phyloP scores from a whole-genome alignment of 768 basidiomycete genomes.

The Russula sp. region DNA sequence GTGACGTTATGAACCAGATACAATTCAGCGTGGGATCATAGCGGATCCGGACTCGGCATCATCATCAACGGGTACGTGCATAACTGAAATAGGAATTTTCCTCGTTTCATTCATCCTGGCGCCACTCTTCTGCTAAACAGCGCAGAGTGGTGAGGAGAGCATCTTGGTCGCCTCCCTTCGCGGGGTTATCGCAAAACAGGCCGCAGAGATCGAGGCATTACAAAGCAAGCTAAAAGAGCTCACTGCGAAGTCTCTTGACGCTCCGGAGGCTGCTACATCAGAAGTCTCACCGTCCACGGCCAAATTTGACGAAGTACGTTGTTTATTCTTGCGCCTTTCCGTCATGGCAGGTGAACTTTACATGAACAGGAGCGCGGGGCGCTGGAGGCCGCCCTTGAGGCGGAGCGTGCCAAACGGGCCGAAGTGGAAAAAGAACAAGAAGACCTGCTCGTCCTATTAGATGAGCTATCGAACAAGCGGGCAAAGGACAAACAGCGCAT shows the following conservation, averaged over 20 bases:
- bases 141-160: conserved; percentile 61
- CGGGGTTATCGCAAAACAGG: conserved; percentile 74
- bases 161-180: conserved; percentile 79
- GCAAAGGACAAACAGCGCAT: conserved; percentile 76
- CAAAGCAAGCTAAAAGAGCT: conserved; percentile 50
- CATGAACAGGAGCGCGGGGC: conserved; percentile 34
- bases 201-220: conserved; percentile 67
- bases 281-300: background rate
- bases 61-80: conserved; percentile 47
- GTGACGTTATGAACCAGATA: conserved; percentile 38
- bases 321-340: background rate
- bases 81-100: background rate
- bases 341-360: background rate
- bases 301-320: conserved; percentile 7
- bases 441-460: conserved; percentile 86
- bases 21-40: conserved; percentile 65
- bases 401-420: conserved; percentile 56
- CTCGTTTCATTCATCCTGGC: background rate
- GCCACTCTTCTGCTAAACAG: conserved; percentile 28
- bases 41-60: conserved; percentile 61
- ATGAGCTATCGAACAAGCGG: conserved; percentile 84
- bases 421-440: conserved; percentile 96
- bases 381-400: conserved; percentile 47
- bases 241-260: conserved; percentile 18
- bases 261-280: background rate